phyloP scores from a whole-genome alignment of 371 early-diverging fungal genomes.

The Amoeboaphelidium protococcarum region DNA sequence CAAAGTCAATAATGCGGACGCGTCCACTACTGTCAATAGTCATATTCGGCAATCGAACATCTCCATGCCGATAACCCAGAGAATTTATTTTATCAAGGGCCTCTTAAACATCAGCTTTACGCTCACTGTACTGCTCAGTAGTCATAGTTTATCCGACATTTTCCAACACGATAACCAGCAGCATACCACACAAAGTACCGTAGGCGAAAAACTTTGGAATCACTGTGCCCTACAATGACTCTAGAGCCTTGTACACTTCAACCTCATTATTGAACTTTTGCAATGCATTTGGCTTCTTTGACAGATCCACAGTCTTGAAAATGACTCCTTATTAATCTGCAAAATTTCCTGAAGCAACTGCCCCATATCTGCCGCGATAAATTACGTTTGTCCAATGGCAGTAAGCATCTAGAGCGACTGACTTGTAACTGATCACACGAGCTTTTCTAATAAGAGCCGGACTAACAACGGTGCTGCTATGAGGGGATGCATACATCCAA shows the following conservation, averaged over 20 bases:
- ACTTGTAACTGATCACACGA: neutral
- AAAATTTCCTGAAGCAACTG: neutral
- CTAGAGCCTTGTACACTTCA: neutral
- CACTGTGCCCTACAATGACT: neutral
- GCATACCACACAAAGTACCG: neutral
- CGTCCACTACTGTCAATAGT: neutral
- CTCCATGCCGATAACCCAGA: neutral
- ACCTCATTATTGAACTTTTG: neutral
- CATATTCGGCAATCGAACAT: neutral
- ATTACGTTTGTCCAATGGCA: neutral
- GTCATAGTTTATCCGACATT: neutral
- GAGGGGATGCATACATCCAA: neutral
- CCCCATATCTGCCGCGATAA: neutral
- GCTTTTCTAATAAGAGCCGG: neutral
- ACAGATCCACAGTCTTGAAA: neutral
- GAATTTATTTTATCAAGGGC: neutral
- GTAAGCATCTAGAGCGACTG: neutral
- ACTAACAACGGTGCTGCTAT: neutral
- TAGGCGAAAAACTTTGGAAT: neutral
- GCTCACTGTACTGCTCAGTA: neutral
- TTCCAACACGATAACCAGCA: neutral
- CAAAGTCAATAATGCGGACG: neutral
- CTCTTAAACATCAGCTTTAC: neutral
- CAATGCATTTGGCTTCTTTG: neutral
- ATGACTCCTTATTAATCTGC: neutral